Evolutionary conservation across 352 stramenopile genomes (phyloP).

Genomic region (Halophytophthora polymorphica): DNA sequence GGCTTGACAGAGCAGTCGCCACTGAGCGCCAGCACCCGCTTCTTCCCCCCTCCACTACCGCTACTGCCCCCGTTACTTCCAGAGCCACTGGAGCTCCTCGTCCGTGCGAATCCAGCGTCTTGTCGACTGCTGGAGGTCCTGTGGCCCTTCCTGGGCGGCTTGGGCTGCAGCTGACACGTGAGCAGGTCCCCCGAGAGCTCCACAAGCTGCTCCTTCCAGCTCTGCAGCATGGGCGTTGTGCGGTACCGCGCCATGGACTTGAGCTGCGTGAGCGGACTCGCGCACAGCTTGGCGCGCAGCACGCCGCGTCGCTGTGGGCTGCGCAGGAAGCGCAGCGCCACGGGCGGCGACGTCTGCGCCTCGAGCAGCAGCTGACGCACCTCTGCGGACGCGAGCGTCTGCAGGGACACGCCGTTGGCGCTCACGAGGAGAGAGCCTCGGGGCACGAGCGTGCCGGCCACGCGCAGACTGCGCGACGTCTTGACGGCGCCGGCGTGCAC

Average conservation of each 20-base stretch:
- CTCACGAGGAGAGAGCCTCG: constrained; percentile 60
- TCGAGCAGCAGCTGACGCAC: constrained; percentile 42
- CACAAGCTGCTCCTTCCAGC: constrained; percentile 65
- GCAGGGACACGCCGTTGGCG: constrained; percentile 54
- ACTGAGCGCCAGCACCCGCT: constrained; percentile 39
- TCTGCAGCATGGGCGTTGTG: constrained; percentile 19
- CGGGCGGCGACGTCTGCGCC: constrained; percentile 23
- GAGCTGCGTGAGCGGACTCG: constrained; percentile 51
- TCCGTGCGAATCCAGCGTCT: too few relatives aligned
- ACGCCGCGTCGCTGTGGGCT: constrained; percentile 45
- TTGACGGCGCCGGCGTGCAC: constrained; percentile 49
- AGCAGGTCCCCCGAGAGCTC: constrained; percentile 63
- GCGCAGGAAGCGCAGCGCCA: constrained; percentile 48
- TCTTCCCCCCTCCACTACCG: constrained; percentile 19
- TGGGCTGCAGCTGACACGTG: constrained; percentile 36
- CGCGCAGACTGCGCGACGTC: constrained; percentile 35
- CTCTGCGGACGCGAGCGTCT: constrained; percentile 49
- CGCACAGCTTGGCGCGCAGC: constrained; percentile 49
- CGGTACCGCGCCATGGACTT: constrained; percentile 56
- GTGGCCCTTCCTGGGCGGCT: constrained; percentile 16
- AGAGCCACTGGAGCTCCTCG: constrained; percentile 2
- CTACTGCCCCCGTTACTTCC: constrained; percentile 11
- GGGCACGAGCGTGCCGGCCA: constrained; percentile 27
- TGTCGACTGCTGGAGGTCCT: constrained; percentile 2
- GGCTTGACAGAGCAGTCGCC: constrained; percentile 54